These are phyloP conservation scores for Polytrichum formosum DNA, from an alignment of 225 moss, liverwort and hornwort genomes.

Conservation along the genomic window DNA sequence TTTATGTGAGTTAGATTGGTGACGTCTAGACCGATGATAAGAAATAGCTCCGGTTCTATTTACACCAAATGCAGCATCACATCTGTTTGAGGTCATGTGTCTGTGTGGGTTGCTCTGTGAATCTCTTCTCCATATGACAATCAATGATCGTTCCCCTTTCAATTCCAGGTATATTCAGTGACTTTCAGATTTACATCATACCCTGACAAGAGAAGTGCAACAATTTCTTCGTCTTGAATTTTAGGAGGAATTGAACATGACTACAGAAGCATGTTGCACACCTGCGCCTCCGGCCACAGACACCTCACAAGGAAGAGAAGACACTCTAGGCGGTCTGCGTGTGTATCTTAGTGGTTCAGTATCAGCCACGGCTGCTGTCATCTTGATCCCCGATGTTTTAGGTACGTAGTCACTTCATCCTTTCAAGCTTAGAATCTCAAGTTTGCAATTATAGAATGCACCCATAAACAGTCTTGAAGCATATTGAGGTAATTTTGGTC, in stretches of 20 bases:
- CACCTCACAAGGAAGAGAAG: slow-evolving; percentile 20
- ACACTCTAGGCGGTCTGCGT: slow-evolving; percentile 23
- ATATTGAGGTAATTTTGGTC: neutral
- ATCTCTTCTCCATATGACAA: neutral
- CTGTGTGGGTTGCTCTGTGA: neutral
- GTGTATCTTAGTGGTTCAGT: slow-evolving; percentile 44
- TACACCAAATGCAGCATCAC: neutral
- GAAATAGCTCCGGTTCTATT: neutral
- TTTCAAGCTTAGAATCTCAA: neutral
- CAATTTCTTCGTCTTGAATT: neutral
- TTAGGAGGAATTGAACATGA: slow-evolving; percentile 5
- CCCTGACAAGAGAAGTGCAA: neutral
- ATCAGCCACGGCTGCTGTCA: slow-evolving; percentile 31
- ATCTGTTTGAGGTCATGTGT: neutral
- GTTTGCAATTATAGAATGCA: neutral
- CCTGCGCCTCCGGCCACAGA: slow-evolving; percentile 41
- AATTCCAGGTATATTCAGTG: neutral
- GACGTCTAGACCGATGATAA: neutral
- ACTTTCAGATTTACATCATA: neutral
- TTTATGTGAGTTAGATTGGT: neutral
- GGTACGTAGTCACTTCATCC: slow-evolving; percentile 12
- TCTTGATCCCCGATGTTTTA: slow-evolving; percentile 42
- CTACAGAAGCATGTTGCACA: slow-evolving; percentile 29
- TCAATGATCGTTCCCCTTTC: neutral
- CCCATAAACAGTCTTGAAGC: neutral